Evolutionary conservation across 345 rosid species (phyloP).

Genomic region (Eucalyptus marginata): DNA sequence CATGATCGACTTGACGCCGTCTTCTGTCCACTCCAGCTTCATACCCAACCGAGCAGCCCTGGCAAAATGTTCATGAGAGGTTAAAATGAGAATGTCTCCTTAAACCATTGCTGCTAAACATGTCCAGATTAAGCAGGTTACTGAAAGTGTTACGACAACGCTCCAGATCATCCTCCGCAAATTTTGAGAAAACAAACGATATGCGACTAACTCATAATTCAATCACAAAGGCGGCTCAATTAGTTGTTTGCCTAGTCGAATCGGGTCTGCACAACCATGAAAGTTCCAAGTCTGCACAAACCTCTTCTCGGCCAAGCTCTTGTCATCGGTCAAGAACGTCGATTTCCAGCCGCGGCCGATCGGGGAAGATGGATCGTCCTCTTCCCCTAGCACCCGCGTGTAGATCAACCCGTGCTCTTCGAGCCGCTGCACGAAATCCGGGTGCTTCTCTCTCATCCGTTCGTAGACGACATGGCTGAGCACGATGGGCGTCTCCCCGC

Average conservation of each 20-base stretch:
- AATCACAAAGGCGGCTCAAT: neutral
- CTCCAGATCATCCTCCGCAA: neutral
- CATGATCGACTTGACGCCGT: slow-evolving; percentile 65
- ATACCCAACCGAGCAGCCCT: slow-evolving; percentile 77
- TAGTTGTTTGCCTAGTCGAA: neutral
- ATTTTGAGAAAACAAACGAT: neutral
- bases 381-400: slow-evolving; percentile 60
- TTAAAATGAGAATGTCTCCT: neutral
- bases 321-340: slow-evolving; percentile 69
- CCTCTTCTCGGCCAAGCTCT: slow-evolving; percentile 66
- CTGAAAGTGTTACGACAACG: neutral
- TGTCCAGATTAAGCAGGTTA: neutral
- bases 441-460: slow-evolving; percentile 56
- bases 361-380: slow-evolving; percentile 72
- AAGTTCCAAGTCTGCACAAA: neutral
- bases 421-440: slow-evolving; percentile 51
- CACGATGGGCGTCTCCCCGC: slow-evolving; percentile 91
- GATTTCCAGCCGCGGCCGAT: slow-evolving; percentile 98
- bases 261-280: neutral
- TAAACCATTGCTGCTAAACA: neutral
- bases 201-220: fast-evolving
- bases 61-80: neutral
- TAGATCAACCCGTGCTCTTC: slow-evolving; percentile 73
- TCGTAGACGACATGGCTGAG: slow-evolving; percentile 74
- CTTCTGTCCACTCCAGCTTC: slow-evolving; percentile 73